Conservation (phyloP, 225 moss, liverwort and hornwort species). For the Straminergon stramineum region DNA sequence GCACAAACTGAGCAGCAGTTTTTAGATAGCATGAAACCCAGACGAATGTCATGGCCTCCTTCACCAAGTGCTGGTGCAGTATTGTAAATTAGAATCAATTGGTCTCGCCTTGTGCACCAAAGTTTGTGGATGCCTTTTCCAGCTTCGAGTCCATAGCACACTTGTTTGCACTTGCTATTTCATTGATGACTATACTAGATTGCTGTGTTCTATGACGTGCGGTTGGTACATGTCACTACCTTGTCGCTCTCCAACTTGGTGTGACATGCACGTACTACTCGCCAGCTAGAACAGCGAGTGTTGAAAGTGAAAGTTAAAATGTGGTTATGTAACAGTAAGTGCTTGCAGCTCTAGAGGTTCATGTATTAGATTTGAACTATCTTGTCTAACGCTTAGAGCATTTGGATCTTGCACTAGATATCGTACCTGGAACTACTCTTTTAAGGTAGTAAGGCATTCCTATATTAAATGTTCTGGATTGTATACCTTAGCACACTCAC, state of each 20-base stretch:
- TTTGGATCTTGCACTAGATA: background rate
- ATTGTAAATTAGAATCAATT: constrained; percentile 1
- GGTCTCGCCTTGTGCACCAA: background rate
- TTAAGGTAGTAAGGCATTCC: background rate
- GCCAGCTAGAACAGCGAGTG: background rate
- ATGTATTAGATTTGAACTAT: background rate
- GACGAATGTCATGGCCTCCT: constrained; percentile 82
- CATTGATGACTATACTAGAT: background rate
- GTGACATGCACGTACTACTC: background rate
- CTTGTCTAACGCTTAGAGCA: background rate
- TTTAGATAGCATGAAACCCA: constrained; percentile 58
- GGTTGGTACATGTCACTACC: background rate
- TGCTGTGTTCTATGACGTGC: background rate
- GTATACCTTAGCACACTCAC: background rate
- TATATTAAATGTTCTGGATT: background rate
- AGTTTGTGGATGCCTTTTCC: background rate
- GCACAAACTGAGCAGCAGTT: constrained; percentile 57
- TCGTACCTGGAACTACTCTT: background rate
- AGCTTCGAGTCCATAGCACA: background rate
- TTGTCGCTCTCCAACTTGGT: background rate
- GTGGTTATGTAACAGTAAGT: background rate
- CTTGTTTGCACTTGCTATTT: background rate
- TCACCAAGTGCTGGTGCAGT: constrained; percentile 51
- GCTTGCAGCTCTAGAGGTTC: background rate
- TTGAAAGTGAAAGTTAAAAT: background rate